A percentile compares a stretch with the other conserved stretches of the same genome.
Conservation (phyloP, 495 filamentous ascomycete genomes). For the Acidiella bohemica region DNA sequence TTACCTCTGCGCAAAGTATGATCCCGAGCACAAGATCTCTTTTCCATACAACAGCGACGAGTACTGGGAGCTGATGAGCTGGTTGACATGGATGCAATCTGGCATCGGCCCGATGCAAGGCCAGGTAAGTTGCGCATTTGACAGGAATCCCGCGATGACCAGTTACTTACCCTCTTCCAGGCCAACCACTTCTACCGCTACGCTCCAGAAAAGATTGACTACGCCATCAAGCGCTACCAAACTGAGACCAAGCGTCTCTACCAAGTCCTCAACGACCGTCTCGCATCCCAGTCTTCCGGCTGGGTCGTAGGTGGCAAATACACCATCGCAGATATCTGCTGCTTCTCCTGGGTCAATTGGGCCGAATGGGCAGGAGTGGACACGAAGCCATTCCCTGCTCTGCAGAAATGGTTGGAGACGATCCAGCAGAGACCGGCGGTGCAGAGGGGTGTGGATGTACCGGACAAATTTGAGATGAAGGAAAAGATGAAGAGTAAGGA, state of each 20-base stretch:
- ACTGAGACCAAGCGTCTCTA: slow-evolving; percentile 69
- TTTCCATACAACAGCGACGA: slow-evolving; percentile 33
- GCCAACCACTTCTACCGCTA: slow-evolving; percentile 76
- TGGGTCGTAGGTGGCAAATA: slow-evolving; percentile 19
- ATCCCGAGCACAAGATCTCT: slow-evolving; percentile 33
- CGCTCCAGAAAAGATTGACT: slow-evolving; percentile 69
- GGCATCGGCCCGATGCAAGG: slow-evolving; percentile 73
- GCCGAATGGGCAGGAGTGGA: slow-evolving; percentile 22
- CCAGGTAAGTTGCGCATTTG: too few relatives aligned
- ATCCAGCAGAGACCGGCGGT: slow-evolving; percentile 12
- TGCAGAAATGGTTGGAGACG: slow-evolving; percentile 16
- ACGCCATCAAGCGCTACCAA: slow-evolving; percentile 60
- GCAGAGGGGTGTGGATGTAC: slow-evolving; percentile 15
- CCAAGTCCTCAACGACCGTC: slow-evolving; percentile 44
- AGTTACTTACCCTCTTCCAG: too few relatives aligned
- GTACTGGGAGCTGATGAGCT: slow-evolving; percentile 34
- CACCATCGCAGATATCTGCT: slow-evolving; percentile 16
- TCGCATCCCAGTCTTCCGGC: neutral
- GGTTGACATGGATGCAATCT: slow-evolving; percentile 41
- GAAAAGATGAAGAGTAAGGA: slow-evolving; percentile 19
- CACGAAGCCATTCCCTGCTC: slow-evolving; percentile 7
- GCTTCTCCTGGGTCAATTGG: slow-evolving; percentile 22
- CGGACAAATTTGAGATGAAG: slow-evolving; percentile 21
- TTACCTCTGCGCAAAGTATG: slow-evolving; percentile 37
- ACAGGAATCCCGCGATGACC: too few relatives aligned